Evolutionary conservation across 805 yeast species (phyloP).

Genomic region (Lipomyces starkeyi): DNA sequence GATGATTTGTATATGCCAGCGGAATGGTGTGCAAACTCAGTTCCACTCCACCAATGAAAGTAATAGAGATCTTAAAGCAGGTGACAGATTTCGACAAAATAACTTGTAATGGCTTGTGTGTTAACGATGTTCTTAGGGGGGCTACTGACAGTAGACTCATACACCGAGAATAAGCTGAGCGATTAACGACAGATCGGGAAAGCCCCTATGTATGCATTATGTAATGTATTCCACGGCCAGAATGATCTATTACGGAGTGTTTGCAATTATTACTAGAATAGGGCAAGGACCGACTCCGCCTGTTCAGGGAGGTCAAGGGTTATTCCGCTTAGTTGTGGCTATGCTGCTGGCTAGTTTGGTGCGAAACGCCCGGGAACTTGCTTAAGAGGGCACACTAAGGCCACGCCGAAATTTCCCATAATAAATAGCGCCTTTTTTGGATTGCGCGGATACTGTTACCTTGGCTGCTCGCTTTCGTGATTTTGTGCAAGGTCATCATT

Average conservation of each 20-base stretch:
- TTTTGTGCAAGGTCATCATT: slow-evolving; percentile 17
- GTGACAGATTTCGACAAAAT: too few species aligned
- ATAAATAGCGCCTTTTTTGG: background rate
- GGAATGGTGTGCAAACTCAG: background rate
- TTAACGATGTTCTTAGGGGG: too few species aligned
- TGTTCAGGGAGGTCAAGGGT: background rate
- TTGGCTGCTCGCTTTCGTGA: background rate
- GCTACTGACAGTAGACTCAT: too few species aligned
- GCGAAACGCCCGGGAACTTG: background rate
- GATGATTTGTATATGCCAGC: background rate
- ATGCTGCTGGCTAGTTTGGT: background rate
- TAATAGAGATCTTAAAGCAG: too few species aligned
- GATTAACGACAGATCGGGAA: too few species aligned
- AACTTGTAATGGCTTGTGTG: too few species aligned
- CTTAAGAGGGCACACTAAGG: background rate
- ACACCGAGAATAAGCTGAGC: too few species aligned
- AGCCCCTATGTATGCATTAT: too few species aligned
- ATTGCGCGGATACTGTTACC: background rate
- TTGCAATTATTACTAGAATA: background rate
- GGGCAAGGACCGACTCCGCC: slow-evolving; percentile 4
- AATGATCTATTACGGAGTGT: background rate
- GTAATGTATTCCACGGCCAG: too few species aligned
- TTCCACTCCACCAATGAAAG: background rate
- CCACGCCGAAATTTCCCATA: background rate
- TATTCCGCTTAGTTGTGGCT: background rate